Evolutionary conservation across 768 basidiomycete genomes (phyloP).

Genomic region (Xerocomellus amylosporus): DNA sequence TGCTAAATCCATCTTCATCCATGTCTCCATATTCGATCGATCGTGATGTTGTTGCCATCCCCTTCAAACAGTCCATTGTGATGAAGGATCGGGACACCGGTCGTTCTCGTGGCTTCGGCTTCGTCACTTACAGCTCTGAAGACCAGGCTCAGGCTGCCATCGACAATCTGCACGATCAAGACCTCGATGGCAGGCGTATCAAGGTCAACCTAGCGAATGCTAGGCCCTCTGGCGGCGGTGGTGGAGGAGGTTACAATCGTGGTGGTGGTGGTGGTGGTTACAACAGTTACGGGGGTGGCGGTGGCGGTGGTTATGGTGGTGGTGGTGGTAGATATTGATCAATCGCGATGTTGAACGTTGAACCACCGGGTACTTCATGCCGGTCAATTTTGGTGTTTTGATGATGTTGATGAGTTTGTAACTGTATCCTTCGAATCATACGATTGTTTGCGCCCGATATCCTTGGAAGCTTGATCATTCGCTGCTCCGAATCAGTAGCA

Average conservation of each 20-base stretch:
- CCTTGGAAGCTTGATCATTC: not conserved
- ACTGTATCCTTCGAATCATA: not conserved
- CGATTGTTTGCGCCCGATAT: not conserved
- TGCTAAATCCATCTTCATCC: conserved; percentile 26
- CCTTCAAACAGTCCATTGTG: conserved; percentile 30
- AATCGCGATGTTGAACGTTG: not conserved
- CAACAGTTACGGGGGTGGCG: not conserved
- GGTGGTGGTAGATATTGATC: conserved; percentile 11
- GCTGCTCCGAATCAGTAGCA: too few species aligned
- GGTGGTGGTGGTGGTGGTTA: conserved; percentile 7
- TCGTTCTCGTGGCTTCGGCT: conserved; percentile 57
- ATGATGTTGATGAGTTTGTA: conserved; percentile 10
- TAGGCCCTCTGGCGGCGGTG: conserved; percentile 17
- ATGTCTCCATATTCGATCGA: conserved; percentile 16
- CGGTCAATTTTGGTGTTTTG: conserved; percentile 2
- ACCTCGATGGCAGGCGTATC: conserved; percentile 53
- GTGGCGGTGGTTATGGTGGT: not conserved
- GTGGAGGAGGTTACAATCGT: conserved; percentile 11
- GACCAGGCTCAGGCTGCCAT: conserved; percentile 47
- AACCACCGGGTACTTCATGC: not conserved
- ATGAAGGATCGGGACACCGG: conserved; percentile 55
- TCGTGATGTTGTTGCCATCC: conserved; percentile 8
- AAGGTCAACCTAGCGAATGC: conserved; percentile 45
- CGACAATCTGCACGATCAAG: conserved; percentile 44
- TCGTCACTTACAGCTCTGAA: conserved; percentile 40